Conservation (phyloP, 2,329 filamentous ascomycete species). For the Aspergillus eucalypticola region DNA sequence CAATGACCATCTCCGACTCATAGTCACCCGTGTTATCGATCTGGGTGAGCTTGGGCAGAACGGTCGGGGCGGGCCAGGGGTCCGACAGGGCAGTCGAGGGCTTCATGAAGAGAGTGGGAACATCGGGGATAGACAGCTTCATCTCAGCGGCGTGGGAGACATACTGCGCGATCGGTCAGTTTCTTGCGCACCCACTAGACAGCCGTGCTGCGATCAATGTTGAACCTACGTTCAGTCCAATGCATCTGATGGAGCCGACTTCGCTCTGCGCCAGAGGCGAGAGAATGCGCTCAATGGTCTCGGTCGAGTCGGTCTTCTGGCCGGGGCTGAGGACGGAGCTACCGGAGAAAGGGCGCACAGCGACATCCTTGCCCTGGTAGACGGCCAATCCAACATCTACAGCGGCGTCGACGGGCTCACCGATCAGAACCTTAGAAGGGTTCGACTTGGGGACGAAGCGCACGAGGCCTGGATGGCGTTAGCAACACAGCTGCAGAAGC, state of each 20-base stretch:
- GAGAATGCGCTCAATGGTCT: constrained; percentile 46
- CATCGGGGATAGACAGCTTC: constrained; percentile 53
- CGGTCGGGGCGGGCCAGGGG: constrained; percentile 53
- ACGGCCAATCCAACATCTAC: constrained; percentile 61
- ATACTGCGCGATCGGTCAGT: constrained; percentile 38
- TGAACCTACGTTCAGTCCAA: constrained; percentile 55
- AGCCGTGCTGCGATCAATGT: background rate
- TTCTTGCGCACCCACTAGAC: background rate
- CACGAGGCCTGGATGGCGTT: constrained; percentile 54
- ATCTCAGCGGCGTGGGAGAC: constrained; percentile 55
- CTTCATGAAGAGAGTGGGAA: constrained; percentile 62
- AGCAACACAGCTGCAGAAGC: background rate
- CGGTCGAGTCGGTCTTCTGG: constrained; percentile 46
- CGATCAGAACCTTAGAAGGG: constrained; percentile 53
- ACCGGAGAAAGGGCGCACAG: constrained; percentile 59
- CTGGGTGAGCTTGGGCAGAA: constrained; percentile 57
- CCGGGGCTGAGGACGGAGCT: constrained; percentile 59
- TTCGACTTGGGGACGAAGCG: constrained; percentile 59
- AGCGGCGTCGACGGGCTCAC: constrained; percentile 55
- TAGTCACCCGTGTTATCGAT: constrained; percentile 59
- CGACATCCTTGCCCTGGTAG: constrained; percentile 57
- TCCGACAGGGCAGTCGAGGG: constrained; percentile 56
- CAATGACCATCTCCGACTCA: constrained; percentile 60
- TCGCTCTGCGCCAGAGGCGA: constrained; percentile 53
- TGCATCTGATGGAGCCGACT: constrained; percentile 60